Evolutionary conservation across 495 filamentous ascomycete species (phyloP), one percentile per base, ranked within the genome.

Genomic region (Tuber microsphaerosporum): DNA sequence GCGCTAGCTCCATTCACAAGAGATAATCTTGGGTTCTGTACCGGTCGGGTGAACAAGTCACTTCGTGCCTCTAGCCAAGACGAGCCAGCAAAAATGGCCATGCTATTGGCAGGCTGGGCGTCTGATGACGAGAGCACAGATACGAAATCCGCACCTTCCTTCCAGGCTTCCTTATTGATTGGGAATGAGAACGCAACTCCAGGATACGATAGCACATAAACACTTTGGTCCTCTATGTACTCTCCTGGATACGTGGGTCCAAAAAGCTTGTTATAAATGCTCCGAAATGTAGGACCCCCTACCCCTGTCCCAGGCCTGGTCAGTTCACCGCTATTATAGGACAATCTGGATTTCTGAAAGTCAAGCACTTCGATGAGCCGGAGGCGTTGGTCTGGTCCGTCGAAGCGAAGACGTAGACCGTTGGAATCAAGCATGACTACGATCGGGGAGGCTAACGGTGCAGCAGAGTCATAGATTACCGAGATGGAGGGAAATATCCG

Each of bases 181-280:
- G 93, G 91, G 78, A 98, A 99, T 9, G 89, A 92, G 82, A 98
- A 97, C 0, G 94, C 92, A 39, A 99, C 89, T 0, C 95, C 95
- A 17, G 94, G 94, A 83, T 97, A 99, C 5, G 94, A 97, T 19
- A 97, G 86, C 20, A 96, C 88, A 82, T 97, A 98, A 20, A 87
- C 87, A 7, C 91, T 82, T 48, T 85, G 73, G 12, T 89, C 89
- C 34, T 91, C 86, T 42, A 97, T 85, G 77, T 94, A 97, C 85
- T 99, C 95, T 46, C 95, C 95, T 4, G 92, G 90, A 82, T 94
- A 97, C 0, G 94, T 94, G 20, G 93, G 93, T 0, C 95, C 95
- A 81, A 99, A 90, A 6, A 97, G 86, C 71, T 91, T 90, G 72
- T 95, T 92, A 84, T 97, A 97, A 74, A 99, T 91, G 84, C 96